Conservation (phyloP, 139 green algal species). For the Chlorella sp. region DNA sequence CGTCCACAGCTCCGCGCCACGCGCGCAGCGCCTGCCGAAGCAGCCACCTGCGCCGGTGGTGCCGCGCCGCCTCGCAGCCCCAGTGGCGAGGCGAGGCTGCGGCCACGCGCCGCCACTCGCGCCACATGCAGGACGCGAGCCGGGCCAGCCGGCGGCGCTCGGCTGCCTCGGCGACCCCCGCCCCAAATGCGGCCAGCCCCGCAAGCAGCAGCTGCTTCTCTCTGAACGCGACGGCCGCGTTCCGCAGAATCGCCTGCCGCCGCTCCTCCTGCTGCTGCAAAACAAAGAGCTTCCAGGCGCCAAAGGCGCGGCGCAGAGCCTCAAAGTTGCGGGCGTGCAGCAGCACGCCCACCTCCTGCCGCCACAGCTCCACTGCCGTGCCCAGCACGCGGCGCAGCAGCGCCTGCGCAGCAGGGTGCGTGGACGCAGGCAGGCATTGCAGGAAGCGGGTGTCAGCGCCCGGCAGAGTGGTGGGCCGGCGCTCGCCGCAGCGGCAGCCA, state of each 20-base stretch:
- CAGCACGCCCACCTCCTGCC: slow-evolving; percentile 21
- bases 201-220: slow-evolving; percentile 17
- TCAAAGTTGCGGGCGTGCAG: slow-evolving; percentile 21
- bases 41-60: neutral
- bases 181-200: slow-evolving; percentile 14
- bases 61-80: neutral
- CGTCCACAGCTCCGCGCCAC: slow-evolving; percentile 3
- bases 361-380: slow-evolving; percentile 22
- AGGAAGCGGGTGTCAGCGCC: neutral
- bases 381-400: slow-evolving; percentile 32
- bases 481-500: neutral
- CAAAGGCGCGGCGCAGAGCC: slow-evolving; percentile 1
- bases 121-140: neutral
- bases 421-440: neutral
- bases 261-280: slow-evolving; percentile 23
- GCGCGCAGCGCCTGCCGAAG: neutral
- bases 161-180: neutral
- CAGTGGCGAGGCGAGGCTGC: slow-evolving; percentile 16
- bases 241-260: slow-evolving; percentile 21
- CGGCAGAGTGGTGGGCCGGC: neutral
- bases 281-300: slow-evolving; percentile 24
- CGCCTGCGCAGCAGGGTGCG: neutral
- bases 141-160: neutral
- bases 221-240: slow-evolving; percentile 10
- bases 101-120: slow-evolving; percentile 13